Evolutionary conservation across 225 moss, liverwort and hornwort genomes (phyloP), one percentile per base, ranked within the genome.

Genomic region (Marchantia paleacea): DNA sequence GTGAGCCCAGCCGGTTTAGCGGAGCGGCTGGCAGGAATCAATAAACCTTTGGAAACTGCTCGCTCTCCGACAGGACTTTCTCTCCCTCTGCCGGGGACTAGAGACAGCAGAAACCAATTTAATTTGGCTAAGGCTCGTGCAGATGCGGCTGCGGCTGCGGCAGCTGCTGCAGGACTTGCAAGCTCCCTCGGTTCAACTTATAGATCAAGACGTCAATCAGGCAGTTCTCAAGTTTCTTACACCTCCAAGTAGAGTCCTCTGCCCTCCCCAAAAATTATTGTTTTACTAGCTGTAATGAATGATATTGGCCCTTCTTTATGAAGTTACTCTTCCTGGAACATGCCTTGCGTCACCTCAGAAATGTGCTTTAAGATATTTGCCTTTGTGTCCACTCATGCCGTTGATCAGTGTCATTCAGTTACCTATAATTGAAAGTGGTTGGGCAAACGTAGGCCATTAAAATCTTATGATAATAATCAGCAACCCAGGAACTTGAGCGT

Each of bases 81-180:
- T 4, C 80, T 85, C 55, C 80, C 82, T 30, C 39, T 82, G 55
- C 49, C 84, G 60, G 84, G 82, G 57, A 86, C 82, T 67, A 83
- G 87, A 62, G 96, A 91, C 14, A 90, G 77, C 7, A 86, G 85
- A 15, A 92, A 90, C 49, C 92, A 82, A 67, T 94, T 96, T 76
- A 96, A 96, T 70, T 85, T 91, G 83, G 94, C 94, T 8, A 97
- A 97, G 80, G 94, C 94, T 30, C 82, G 87, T 67, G 95, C 93
- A 25, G 97, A 97, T 87, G 91, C 93, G 1, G 97, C 89, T 0
- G 94, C 97, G 13, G 82, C 82, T 7, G 87, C 89, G 0, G 87
- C 85, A 6, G 88, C 88, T 12, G 78, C 84, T 13, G 92, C 76
- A 28, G 82, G 81, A 55, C 52, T 57, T 24, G 68, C 50, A 13